Conservation (phyloP, 306 rosid genomes). For the Crotalaria pallida region DNA sequence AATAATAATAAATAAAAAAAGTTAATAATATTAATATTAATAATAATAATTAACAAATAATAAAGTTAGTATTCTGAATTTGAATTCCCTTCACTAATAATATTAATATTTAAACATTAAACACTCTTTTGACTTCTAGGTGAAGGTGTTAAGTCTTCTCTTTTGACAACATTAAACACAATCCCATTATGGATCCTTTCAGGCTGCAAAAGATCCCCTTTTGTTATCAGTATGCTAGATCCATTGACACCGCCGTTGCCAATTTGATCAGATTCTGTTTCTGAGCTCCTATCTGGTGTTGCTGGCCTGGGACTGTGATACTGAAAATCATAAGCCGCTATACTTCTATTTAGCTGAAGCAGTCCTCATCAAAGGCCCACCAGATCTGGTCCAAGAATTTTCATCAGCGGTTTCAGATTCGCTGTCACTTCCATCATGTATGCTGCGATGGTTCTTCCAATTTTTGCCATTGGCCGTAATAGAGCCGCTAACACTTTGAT, state of each 20-base stretch:
- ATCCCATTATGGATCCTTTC: slow-evolving; percentile 80
- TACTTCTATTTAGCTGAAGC: slow-evolving; percentile 61
- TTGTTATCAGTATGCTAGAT: slow-evolving; percentile 54
- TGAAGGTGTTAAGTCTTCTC: slow-evolving; percentile 56
- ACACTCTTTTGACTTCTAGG: slow-evolving; percentile 45
- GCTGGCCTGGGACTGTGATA: slow-evolving; percentile 47
- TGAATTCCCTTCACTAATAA: no score
- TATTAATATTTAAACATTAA: no score
- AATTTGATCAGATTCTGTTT: slow-evolving; percentile 39
- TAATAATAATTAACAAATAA: no score
- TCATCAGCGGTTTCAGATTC: slow-evolving; percentile 64
- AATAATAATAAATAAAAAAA: no score
- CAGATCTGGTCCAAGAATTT: slow-evolving; percentile 79
- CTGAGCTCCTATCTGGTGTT: slow-evolving; percentile 51
- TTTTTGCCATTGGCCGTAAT: slow-evolving; percentile 35
- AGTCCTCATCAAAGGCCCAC: slow-evolving; percentile 96
- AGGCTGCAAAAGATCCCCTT: slow-evolving; percentile 93
- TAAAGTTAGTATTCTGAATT: no score
- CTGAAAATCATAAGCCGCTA: slow-evolving; percentile 26
- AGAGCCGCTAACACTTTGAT: slow-evolving; percentile 37
- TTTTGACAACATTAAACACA: slow-evolving; percentile 80
- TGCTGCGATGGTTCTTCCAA: slow-evolving; percentile 38
- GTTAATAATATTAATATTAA: no score
- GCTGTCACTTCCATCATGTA: slow-evolving; percentile 68
- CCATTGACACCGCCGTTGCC: slow-evolving; percentile 45